Evolutionary conservation across 176 grass and related monocot genomes (phyloP).

Genomic region (Tillandsia leiboldiana): DNA sequence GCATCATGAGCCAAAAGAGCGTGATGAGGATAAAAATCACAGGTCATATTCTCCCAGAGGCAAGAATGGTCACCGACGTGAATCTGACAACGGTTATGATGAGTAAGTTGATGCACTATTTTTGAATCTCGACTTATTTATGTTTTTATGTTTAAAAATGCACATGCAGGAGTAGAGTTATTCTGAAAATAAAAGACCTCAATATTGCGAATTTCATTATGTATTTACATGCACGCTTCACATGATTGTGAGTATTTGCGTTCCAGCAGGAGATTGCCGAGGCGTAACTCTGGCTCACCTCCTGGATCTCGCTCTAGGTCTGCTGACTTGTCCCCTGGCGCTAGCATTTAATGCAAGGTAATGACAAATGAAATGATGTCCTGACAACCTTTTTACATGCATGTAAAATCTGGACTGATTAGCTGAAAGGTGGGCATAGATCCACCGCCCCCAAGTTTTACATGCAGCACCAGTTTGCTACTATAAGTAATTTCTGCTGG

Average conservation of each 20-base stretch:
- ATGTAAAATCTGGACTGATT: background rate
- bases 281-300: conserved; percentile 39
- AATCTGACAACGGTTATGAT: conserved; percentile 34
- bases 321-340: conserved; percentile 29
- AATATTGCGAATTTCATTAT: background rate
- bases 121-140: background rate
- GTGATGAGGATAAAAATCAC: conserved; percentile 31
- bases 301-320: conserved; percentile 60
- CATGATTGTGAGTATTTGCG: conserved; percentile 30
- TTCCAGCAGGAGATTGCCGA: conserved; percentile 23
- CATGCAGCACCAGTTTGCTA: too few species aligned
- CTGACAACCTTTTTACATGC: too few species aligned
- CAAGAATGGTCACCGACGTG: conserved; percentile 30
- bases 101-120: conserved; percentile 32
- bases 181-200: background rate
- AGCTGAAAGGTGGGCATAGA: background rate
- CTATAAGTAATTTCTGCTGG: too few species aligned
- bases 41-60: conserved; percentile 43
- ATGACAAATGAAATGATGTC: background rate
- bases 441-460: background rate
- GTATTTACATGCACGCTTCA: conserved; percentile 14
- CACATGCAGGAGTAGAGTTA: background rate
- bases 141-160: background rate
- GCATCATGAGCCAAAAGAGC: conserved; percentile 27
- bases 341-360: conserved; percentile 26